Conservation (phyloP, 768 basidiomycete species). For the Mrakia frigida region DNA sequence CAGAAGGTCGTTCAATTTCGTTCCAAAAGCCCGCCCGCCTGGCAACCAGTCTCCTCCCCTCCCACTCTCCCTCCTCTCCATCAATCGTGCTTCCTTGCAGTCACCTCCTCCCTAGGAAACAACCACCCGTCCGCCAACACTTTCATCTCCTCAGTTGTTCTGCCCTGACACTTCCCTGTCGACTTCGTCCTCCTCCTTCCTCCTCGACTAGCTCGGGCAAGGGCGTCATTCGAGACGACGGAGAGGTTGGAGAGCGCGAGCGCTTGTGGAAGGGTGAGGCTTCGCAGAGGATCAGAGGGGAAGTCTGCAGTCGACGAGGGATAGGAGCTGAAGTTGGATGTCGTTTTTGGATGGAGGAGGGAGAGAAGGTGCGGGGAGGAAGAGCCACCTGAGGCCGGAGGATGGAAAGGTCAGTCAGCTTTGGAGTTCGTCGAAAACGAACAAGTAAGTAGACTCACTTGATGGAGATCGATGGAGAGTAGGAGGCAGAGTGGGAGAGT, state of each 20-base stretch:
- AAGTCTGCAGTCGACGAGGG: not conserved
- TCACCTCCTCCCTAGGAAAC: not conserved
- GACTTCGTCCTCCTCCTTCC: not conserved
- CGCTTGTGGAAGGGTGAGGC: not conserved
- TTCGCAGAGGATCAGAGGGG: constrained; percentile 7
- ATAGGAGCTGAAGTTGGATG: not conserved
- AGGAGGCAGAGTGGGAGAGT: not conserved
- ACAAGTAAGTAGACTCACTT: not conserved
- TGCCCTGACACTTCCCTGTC: not conserved
- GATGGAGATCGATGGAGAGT: not conserved
- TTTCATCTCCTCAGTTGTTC: not conserved
- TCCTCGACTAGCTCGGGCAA: not conserved
- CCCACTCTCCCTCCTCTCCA: not conserved
- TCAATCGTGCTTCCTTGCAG: not conserved
- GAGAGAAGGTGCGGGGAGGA: constrained; percentile 1
- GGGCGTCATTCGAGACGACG: not conserved
- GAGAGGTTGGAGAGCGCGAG: not conserved
- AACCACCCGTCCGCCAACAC: not conserved
- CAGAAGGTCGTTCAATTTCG: too few relatives aligned
- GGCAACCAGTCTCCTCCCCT: not conserved
- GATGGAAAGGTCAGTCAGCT: not conserved
- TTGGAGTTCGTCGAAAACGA: not conserved
- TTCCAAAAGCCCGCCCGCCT: too few relatives aligned
- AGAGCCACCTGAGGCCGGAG: not conserved
- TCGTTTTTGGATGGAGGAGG: not conserved